Conservation (phyloP, 83 land plant species). For the Picea abies region DNA sequence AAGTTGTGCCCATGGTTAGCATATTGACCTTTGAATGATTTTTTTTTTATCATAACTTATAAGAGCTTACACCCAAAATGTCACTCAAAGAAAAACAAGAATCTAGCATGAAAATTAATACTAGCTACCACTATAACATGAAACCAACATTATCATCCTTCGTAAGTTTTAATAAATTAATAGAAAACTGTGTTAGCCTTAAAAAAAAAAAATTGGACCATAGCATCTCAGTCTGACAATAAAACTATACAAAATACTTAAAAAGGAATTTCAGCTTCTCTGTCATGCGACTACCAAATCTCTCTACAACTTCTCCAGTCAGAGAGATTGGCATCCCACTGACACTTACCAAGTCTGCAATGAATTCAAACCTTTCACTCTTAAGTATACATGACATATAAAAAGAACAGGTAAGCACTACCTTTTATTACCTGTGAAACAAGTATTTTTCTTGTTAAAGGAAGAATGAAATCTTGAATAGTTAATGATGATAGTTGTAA, state of each 20-base stretch:
- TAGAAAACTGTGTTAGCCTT: background rate
- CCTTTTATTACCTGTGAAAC: background rate
- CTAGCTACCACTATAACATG: background rate
- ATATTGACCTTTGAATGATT: too few relatives aligned
- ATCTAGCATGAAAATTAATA: too few relatives aligned
- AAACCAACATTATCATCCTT: background rate
- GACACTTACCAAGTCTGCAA: background rate
- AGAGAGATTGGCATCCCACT: slow-evolving; percentile 14
- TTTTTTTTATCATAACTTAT: too few relatives aligned
- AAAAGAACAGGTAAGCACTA: background rate
- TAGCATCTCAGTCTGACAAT: background rate
- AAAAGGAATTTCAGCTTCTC: slow-evolving; percentile 81
- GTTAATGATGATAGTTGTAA: background rate
- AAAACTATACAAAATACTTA: slow-evolving; percentile 26
- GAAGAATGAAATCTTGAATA: background rate
- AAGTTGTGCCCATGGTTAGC: too few relatives aligned
- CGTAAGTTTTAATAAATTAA: background rate
- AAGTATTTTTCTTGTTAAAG: background rate
- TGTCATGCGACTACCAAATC: slow-evolving; percentile 71
- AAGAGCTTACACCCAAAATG: too few relatives aligned
- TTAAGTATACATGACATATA: background rate
- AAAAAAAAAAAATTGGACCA: background rate
- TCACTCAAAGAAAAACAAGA: too few relatives aligned
- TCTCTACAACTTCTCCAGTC: slow-evolving; percentile 69
- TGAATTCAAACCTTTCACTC: background rate